Evolutionary conservation across 176 grass and related monocot genomes (phyloP).

Genomic region (Rhynchospora pubera): DNA sequence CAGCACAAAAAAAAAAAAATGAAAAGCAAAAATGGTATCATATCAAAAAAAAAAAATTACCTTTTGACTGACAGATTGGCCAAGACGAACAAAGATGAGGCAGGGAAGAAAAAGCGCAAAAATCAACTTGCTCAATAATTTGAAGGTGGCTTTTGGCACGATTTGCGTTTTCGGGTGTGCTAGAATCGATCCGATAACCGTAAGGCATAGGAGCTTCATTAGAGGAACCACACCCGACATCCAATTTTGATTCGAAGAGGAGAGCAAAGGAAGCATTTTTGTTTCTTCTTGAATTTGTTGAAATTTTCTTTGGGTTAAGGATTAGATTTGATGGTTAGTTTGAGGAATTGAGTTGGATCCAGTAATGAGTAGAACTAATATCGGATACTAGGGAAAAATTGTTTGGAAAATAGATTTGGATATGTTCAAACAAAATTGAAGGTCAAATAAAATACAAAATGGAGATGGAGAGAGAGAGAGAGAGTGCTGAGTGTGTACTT

Average conservation of each 20-base stretch:
- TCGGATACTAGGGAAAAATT: too few relatives aligned
- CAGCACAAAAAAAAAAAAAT: too few relatives aligned
- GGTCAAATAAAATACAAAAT: too few relatives aligned
- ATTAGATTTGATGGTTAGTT: too few relatives aligned
- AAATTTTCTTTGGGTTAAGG: neutral
- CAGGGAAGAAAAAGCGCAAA: constrained; percentile 93
- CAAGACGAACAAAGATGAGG: constrained; percentile 90
- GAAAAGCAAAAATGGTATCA: too few relatives aligned
- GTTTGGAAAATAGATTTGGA: too few relatives aligned
- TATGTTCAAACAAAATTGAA: too few relatives aligned
- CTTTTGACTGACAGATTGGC: constrained; percentile 46
- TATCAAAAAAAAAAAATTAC: neutral
- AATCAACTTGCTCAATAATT: constrained; percentile 94
- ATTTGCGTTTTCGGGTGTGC: constrained; percentile 58
- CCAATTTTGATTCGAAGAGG: constrained; percentile 47
- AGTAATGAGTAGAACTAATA: too few relatives aligned
- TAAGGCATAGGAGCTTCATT: constrained; percentile 78
- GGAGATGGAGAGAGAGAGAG: too few relatives aligned
- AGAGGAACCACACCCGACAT: constrained; percentile 73
- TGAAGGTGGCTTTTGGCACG: constrained; percentile 90
- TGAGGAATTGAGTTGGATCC: too few relatives aligned
- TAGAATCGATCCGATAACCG: constrained; percentile 67
- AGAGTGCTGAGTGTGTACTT: too few relatives aligned
- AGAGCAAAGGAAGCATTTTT: constrained; percentile 7
- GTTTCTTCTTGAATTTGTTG: neutral